Base-by-base conservation (phyloP, 495 filamentous ascomycete genomes). In the Talaromyces nanjingensis region DNA sequence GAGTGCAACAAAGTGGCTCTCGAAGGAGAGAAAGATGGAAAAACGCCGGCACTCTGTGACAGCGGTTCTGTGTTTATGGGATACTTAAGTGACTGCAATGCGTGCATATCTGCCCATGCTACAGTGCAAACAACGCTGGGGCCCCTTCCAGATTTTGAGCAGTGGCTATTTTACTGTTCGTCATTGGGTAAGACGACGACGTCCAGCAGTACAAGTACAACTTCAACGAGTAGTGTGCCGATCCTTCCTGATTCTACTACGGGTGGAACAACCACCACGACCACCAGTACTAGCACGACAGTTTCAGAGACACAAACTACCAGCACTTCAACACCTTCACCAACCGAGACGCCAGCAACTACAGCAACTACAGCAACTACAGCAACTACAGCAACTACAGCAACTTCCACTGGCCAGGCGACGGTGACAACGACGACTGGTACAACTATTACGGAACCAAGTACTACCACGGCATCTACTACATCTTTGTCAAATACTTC, bases 131-230 rank as follows among this genome's bases (percentile, higher is more conserved):
- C 31, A 31, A 29, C 31, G 14, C 31, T 20, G 22, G 42, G 52
- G 12, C 22, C 65, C 20, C 56, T 37, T 53, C 63, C 63, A 6
- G 60, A 66, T 31, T 65, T 67, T 25, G 63, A 65, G 27, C 65
- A 62, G 34, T 67, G 64, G 33, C 18, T 67, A 3, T 65, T 47
- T 31, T 67, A 65, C 29, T 67, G 65, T 52, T 31, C 56, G 0
- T 59, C 56, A 9, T 37, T 59, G 27, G 56, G 29, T 6, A 22
- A 7, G 14, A 22, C 29, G 1, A 59, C 56, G 2, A 37, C 31
- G 9, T 20, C 56, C 31, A 59, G 27, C 27, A 33, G n/a, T 20
- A 37, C 56, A 8, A 59, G 27, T 59, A 37, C 56, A 8, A 59
- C 18, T n/a, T 34, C 56, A 33, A 59, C 56, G 5, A 22, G n/a